Percentiles rank a stretch among this genome's conserved stretches.
Evolutionary conservation across 139 green algal species (phyloP).

Genomic region (Chlorella sp.): DNA sequence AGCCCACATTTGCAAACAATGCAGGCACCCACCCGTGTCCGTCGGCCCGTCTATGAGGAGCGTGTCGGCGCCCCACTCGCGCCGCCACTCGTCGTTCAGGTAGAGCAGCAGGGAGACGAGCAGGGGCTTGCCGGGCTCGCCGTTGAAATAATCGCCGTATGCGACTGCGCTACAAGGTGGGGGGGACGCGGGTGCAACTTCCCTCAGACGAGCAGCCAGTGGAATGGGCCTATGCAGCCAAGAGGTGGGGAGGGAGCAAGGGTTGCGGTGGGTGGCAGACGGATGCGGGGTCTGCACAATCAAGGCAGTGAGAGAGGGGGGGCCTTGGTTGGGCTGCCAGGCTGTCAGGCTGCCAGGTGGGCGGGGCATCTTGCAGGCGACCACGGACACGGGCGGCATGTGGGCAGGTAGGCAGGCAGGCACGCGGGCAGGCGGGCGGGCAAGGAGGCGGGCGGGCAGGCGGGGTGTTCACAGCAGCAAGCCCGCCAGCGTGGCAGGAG

Average conservation of each 20-base stretch:
- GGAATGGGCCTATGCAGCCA: too few relatives aligned
- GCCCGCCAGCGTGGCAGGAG: too few relatives aligned
- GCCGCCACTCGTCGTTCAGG: conserved; percentile 76
- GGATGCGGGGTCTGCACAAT: too few relatives aligned
- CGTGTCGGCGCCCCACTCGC: conserved; percentile 81
- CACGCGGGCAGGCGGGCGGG: background rate
- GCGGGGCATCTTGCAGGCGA: background rate
- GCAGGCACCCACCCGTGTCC: conserved; percentile 27
- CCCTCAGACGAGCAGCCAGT: too few relatives aligned
- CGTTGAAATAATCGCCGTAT: conserved; percentile 83
- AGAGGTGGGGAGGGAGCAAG: too few relatives aligned
- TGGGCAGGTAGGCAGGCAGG: background rate
- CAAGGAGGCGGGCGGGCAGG: too few relatives aligned
- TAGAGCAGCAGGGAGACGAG: conserved; percentile 89
- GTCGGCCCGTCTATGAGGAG: conserved; percentile 79
- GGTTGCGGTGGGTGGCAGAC: too few relatives aligned
- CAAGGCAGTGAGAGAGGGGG: too few relatives aligned
- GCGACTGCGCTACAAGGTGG: background rate
- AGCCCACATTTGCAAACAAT: too few relatives aligned
- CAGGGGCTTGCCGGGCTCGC: conserved; percentile 81
- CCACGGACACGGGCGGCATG: too few relatives aligned
- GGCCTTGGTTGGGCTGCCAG: background rate
- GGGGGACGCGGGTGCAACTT: background rate
- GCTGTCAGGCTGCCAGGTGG: background rate
- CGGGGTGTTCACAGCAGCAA: too few relatives aligned